Base-by-base conservation (phyloP, 208 protist species). In the Trypanosoma theileri region DNA sequence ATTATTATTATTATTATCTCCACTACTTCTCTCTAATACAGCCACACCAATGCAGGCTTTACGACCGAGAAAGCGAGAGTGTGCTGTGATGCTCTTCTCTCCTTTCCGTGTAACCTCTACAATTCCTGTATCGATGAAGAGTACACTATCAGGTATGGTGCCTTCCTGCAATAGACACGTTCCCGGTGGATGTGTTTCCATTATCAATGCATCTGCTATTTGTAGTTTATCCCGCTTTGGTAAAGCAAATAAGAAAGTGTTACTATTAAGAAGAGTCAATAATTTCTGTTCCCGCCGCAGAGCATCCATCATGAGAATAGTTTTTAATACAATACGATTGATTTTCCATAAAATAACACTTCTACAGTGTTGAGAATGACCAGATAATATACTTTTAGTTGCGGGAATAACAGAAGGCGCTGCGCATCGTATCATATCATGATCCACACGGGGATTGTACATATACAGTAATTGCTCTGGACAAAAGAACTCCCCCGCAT, bases 111-210 rank as follows among this genome's bases (percentile, higher is more conserved):
- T 67, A 9, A 22, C 62, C 40, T 67, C 62, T 26, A 67, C 51
- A 6, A 31, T 67, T 3, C 62, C 62, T 19, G 50, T 59, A n/a
- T 67, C 62, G 11, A 67, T 67, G 12, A 67, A 22, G n/a, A 67
- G 16, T 4, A 67, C 26, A 51, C 14, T 6, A 24, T 50, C 31
- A 10, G 50, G 12, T 16, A 24, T 56, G 28, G n/a, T 16, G 19
- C 31, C 62, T 28, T 53, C 16, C 16, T 7, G 28, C 13, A 67
- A 42, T n/a, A 67, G 19, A 16, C 13, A 21, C 12, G 42, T 28
- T 12, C 51, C 62, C 11, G 28, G 48, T 4, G 24, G 6, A 45
- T 67, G 46, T 31, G 10, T 6, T 11, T 50, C 35, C 0, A 51
- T 46, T 9, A 59, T 19, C 8, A 67, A 22, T 24, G 51, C 48